Base-by-base conservation (phyloP, 148 eudicot genomes). In the Persicaria tinctoria region DNA sequence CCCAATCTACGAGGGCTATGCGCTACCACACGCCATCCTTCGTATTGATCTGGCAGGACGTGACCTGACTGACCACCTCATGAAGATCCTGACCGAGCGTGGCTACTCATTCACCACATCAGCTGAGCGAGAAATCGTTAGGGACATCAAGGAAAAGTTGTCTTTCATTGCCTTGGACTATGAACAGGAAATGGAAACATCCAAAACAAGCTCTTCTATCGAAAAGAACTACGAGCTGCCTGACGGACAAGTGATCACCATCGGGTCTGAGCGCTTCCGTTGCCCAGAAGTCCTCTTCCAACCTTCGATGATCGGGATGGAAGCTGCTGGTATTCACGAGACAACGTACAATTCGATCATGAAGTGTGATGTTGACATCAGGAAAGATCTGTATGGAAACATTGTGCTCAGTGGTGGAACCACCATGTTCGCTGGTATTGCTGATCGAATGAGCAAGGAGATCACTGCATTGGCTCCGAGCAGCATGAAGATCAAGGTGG, bases 271-370 rank as follows among this genome's bases (percentile, higher is more conserved):
- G 80, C 79, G 85, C n/a, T 79, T 82, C 82, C 82, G 85, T 74
- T 82, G 85, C 76, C 85, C 85, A 68, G 85, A 82, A 76, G 82
- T 82, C 78, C 85, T 82, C 75, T 82, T 82, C 85, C 82, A 82
- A 51, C 85, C 85, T 51, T 82, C 82, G 20, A 73, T 82, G 76
- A 76, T 79, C 6, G 85, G 82, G 76, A 79, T 82, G 82, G 85
- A 82, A 79, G 80, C 82, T 57, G 78, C 82, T 12, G 85, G 85
- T 60, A 79, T 82, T 74, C 85, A 82, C 12, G 85, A 82, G 82
- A 79, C 85, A 0, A 79, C 82, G 32, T 82, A 82, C 80, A 82
- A 82, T 56, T 82, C 85, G 44, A 82, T 82, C 77, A 83, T 80
- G 85, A 83, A 83, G 81, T 83, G 85, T 83, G 85, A 83, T 51